phyloP scores from a whole-genome alignment of 2,329 filamentous ascomycete genomes.

The Beauveria medogensis region DNA sequence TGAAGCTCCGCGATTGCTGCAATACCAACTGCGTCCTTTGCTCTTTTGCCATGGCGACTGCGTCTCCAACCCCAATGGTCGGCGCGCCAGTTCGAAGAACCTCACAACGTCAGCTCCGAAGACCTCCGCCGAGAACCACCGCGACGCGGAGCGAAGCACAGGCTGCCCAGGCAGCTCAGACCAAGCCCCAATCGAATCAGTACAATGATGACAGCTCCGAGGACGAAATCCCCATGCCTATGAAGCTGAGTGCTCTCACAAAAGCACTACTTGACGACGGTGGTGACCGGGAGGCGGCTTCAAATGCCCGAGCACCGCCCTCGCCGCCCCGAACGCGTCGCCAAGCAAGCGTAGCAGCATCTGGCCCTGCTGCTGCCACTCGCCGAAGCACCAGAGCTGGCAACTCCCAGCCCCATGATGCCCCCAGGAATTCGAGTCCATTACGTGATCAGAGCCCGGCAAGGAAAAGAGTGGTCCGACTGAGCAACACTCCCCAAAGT shows the following conservation, averaged over 20 bases:
- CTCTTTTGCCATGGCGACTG: conserved; percentile 37
- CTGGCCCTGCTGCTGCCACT: conserved; percentile 34
- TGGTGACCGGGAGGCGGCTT: conserved; percentile 38
- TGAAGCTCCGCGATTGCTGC: neutral
- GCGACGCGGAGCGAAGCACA: conserved; percentile 40
- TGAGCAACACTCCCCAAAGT: conserved; percentile 43
- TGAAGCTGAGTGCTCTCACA: conserved; percentile 89
- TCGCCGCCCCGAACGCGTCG: conserved; percentile 42
- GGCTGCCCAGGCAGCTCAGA: conserved; percentile 20
- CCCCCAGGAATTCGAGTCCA: conserved; percentile 36
- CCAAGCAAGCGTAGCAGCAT: conserved; percentile 39
- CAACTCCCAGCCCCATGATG: conserved; percentile 34
- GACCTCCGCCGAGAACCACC: conserved; percentile 38
- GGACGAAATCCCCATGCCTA: conserved; percentile 83
- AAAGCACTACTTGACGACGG: conserved; percentile 71
- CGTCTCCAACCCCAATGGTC: conserved; percentile 48
- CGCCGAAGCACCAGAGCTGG: conserved; percentile 39
- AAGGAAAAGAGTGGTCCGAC: conserved; percentile 49
- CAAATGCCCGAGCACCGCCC: conserved; percentile 30
- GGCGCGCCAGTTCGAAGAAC: conserved; percentile 43
- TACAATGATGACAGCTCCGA: conserved; percentile 77
- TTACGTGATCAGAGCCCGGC: conserved; percentile 45
- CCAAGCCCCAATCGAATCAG: conserved; percentile 29
- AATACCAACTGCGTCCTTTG: neutral
- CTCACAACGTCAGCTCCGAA: conserved; percentile 48